These are phyloP conservation scores for Solanum tarapatanum DNA, from an alignment of 257 asterid species.

Conservation along the genomic window DNA sequence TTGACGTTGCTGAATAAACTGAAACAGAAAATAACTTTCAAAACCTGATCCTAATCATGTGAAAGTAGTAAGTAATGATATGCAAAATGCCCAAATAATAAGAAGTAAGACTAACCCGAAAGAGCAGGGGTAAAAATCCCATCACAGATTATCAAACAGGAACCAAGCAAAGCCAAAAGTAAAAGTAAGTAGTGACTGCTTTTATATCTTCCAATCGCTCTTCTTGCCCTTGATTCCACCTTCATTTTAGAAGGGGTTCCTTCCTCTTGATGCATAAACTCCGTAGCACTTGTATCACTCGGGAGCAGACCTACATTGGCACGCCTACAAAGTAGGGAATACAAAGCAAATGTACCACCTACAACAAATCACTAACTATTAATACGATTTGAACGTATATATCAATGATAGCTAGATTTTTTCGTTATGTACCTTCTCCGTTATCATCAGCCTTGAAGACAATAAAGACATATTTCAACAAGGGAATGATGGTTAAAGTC, in stretches of 20 bases:
- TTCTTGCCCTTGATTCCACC: slow-evolving; percentile 56
- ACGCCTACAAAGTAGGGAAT: slow-evolving; percentile 74
- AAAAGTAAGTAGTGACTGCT: slow-evolving; percentile 56
- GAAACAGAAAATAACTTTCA: background rate
- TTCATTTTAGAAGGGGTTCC: slow-evolving; percentile 26
- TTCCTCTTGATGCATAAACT: slow-evolving; percentile 37
- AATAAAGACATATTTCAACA: slow-evolving; percentile 67
- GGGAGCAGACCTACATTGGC: slow-evolving; percentile 84
- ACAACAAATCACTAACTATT: slow-evolving; percentile 11
- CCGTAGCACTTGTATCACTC: slow-evolving; percentile 32
- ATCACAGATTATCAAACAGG: slow-evolving; percentile 84
- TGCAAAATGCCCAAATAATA: background rate
- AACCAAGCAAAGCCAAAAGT: slow-evolving; percentile 74
- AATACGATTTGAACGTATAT: background rate
- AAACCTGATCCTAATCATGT: background rate
- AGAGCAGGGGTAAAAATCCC: slow-evolving; percentile 89
- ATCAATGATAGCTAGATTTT: background rate
- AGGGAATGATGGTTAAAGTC: slow-evolving; percentile 70
- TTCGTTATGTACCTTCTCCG: slow-evolving; percentile 68
- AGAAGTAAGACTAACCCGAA: slow-evolving; percentile 45
- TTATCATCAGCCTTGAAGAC: slow-evolving; percentile 75
- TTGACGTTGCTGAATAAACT: slow-evolving; percentile 77
- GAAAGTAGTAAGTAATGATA: background rate
- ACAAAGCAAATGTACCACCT: slow-evolving; percentile 93
- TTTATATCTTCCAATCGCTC: slow-evolving; percentile 55